phyloP scores from a whole-genome alignment of 495 filamentous ascomycete genomes.

The Physcia stellaris region DNA sequence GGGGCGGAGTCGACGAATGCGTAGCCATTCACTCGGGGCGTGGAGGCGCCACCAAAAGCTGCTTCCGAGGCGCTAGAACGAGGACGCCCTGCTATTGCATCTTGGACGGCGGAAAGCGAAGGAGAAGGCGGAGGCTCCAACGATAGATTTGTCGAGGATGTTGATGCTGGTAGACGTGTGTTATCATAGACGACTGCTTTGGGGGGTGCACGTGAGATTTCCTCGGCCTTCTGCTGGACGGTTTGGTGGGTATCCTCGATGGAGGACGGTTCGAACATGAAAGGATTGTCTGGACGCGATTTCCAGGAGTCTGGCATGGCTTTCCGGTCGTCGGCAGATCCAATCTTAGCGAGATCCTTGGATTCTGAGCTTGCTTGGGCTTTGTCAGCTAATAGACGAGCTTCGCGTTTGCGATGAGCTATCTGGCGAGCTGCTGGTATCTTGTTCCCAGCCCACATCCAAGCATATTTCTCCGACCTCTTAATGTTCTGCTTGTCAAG shows the following conservation, averaged over 20 bases:
- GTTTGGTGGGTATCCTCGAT: constrained; percentile 59
- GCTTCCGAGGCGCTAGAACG: constrained; percentile 51
- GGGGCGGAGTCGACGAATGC: constrained; percentile 67
- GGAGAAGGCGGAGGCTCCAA: constrained; percentile 52
- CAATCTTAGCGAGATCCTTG: constrained; percentile 37
- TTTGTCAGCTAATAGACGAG: constrained; percentile 39
- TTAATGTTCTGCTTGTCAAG: constrained; percentile 86
- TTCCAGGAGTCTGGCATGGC: constrained; percentile 72
- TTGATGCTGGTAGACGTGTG: constrained; percentile 49
- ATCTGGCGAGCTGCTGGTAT: constrained; percentile 76
- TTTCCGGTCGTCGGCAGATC: constrained; percentile 50
- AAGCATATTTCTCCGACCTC: constrained; percentile 65
- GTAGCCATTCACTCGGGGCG: constrained; percentile 83
- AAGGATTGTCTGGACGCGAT: constrained; percentile 55
- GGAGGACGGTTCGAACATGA: constrained; percentile 71
- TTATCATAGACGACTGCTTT: constrained; percentile 73
- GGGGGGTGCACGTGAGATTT: constrained; percentile 57
- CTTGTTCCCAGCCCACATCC: constrained; percentile 82
- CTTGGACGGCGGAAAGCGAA: constrained; percentile 69
- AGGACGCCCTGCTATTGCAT: constrained; percentile 70
- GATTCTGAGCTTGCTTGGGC: constrained; percentile 24
- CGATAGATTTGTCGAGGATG: constrained; percentile 20
- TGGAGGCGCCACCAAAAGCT: constrained; percentile 54
- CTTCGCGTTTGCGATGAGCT: constrained; percentile 58
- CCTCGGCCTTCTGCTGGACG: constrained; percentile 49